Percentiles rank a stretch among this genome's conserved stretches.
These are phyloP conservation scores for Ramaria rubella DNA, from an alignment of 768 basidiomycete species.

Conservation along the genomic window DNA sequence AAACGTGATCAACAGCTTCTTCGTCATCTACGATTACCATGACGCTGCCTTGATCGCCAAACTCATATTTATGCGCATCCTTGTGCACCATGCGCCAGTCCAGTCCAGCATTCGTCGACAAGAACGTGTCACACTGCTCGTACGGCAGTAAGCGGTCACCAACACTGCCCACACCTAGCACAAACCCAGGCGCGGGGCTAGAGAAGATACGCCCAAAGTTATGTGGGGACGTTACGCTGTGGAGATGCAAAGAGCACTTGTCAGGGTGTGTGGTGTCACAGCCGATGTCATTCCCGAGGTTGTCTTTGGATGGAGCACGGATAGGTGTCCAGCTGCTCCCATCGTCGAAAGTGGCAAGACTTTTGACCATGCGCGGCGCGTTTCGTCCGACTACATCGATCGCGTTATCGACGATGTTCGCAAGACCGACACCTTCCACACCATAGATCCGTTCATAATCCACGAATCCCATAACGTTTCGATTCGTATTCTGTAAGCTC, in stretches of 20 bases:
- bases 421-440: conserved; percentile 84
- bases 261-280: conserved; percentile 56
- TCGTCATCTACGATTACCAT: conserved; percentile 82
- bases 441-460: conserved; percentile 89
- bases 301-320: conserved; percentile 50
- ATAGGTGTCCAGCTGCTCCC: conserved; percentile 78
- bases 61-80: conserved; percentile 90
- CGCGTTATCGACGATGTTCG: conserved; percentile 80
- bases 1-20: conserved; percentile 55
- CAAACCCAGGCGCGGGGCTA: conserved; percentile 87
- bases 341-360: conserved; percentile 87
- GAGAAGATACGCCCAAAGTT: conserved; percentile 95
- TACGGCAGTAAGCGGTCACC: conserved; percentile 64
- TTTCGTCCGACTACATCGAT: conserved; percentile 72
- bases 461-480: conserved; percentile 82
- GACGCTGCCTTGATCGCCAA: conserved; percentile 84
- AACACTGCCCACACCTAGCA: conserved; percentile 94
- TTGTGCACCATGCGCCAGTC: conserved; percentile 73
- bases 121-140: conserved; percentile 86
- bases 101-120: conserved; percentile 84
- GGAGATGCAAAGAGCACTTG: conserved; percentile 79
- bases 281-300: conserved; percentile 49
- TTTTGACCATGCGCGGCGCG: conserved; percentile 66
- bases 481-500: conserved; percentile 86
- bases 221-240: conserved; percentile 88